These are phyloP conservation scores for Cercospora beticola DNA, from an alignment of 2,329 filamentous ascomycete genomes.

Conservation along the genomic window DNA sequence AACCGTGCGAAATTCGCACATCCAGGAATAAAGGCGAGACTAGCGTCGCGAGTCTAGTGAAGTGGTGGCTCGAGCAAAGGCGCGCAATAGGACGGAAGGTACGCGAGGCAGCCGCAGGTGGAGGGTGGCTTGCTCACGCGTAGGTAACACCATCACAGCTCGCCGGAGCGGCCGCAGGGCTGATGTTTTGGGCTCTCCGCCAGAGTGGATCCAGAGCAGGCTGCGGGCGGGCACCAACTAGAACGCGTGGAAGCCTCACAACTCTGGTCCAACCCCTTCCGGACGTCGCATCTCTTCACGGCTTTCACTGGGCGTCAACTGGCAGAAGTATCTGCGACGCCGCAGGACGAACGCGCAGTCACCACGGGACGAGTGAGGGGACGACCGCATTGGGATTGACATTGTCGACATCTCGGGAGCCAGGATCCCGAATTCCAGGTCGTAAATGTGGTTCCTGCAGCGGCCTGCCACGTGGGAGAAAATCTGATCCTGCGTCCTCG, in stretches of 20 bases:
- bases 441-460: neutral
- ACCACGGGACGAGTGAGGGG: neutral
- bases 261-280: neutral
- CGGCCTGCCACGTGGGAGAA: constrained; percentile 1
- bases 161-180: constrained; percentile 9
- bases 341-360: neutral
- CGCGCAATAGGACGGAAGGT: constrained; percentile 2
- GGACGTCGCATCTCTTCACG: neutral
- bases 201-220: neutral
- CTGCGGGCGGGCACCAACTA: neutral
- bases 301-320: neutral
- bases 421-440: neutral
- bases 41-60: neutral
- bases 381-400: neutral
- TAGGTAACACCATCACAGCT: neutral
- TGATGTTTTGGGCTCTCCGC: neutral
- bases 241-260: neutral
- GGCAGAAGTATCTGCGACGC: neutral
- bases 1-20: neutral
- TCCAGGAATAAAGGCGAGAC: neutral
- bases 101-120: constrained; percentile 1
- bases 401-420: neutral
- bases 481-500: neutral
- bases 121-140: constrained; percentile 7
- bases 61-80: neutral